Conservation (phyloP, 2,329 filamentous ascomycete genomes). For the Penicillium corylophilum region DNA sequence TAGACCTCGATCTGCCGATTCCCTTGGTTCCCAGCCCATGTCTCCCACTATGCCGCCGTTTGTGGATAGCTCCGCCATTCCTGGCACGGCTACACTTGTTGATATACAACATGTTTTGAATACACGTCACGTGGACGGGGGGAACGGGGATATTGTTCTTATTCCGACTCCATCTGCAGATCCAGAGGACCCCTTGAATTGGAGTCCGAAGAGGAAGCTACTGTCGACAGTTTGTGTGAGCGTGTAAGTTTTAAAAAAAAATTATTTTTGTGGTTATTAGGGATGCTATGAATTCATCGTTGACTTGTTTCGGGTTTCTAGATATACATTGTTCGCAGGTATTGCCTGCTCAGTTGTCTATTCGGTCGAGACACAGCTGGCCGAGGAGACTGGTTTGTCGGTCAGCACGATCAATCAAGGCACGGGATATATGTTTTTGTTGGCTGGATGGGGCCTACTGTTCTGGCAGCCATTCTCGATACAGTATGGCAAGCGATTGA, state of each 20-base stretch:
- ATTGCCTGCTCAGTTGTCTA: conserved; percentile 41
- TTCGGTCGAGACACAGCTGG: conserved; percentile 40
- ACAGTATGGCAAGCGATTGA: conserved; percentile 44
- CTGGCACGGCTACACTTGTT: conserved; percentile 47
- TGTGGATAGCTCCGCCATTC: conserved; percentile 32
- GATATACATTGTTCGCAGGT: conserved; percentile 40
- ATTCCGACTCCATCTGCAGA: conserved; percentile 46
- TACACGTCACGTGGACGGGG: conserved; percentile 29
- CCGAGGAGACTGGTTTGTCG: conserved; percentile 36
- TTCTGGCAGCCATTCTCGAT: conserved; percentile 51
- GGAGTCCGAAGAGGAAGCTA: conserved; percentile 45
- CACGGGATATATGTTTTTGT: conserved; percentile 43
- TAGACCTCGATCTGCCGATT: neutral
- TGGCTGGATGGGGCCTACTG: conserved; percentile 47
- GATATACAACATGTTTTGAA: conserved; percentile 40
- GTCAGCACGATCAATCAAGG: conserved; percentile 38
- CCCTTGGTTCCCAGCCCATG: neutral
- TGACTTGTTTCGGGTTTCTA: conserved; percentile 15
- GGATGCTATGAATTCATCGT: neutral
- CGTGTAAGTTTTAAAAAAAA: conserved; percentile 37
- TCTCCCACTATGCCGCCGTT: conserved; percentile 23
- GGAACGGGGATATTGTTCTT: conserved; percentile 41
- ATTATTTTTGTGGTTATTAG: too few species aligned
- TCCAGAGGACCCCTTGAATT: conserved; percentile 50
- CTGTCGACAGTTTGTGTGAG: conserved; percentile 45